Base-by-base conservation (phyloP, 108 stramenopile genomes). In the Nitzschia sp. region DNA sequence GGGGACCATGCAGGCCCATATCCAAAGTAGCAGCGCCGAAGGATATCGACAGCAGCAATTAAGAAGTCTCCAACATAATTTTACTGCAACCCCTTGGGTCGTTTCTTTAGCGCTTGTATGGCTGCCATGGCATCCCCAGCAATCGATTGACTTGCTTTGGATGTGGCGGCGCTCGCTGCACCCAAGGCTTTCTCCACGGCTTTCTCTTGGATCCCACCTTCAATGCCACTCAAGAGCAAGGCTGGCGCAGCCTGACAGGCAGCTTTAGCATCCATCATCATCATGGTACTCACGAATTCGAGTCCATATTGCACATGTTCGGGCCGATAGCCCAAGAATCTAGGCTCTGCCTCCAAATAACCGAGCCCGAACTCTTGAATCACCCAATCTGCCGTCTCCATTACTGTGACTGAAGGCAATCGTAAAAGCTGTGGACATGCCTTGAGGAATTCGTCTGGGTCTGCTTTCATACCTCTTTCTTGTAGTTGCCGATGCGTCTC, bases 181-280 rank as follows among this genome's bases (percentile, higher is more conserved):
- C 70, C 64, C 27, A 77, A 32, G 0, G 76, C 76, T 8, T 15
- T 25, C 17, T 64, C 24, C 9, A 77, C 70, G 21, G 76, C 57
- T n/a, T 56, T 70, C 54, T 77, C 76, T 34, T 71, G 70, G 18
- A 77, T 56, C 13, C 76, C 76, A 30, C 76, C 76, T 24, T 66
- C 35, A 23, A 77, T 71, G 45, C 59, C 70, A 31, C 27, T 34
- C 8, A 71, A 23, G 15, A 77, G 53, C 8, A 77, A 59, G 11
- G 70, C 68, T 25, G 28, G 24, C 0, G 72, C 63, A 25, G 53
- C 55, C n/a, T 17, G 3, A 57, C 72, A 73, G 8, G 54, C 38
- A 27, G 54, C 23, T 23, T 32, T 64, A 15, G 63, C 36, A 35
- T 71, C 70, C 6, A 26, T 48, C 72, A 65, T 64, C 27, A 34